These are phyloP conservation scores for Elongisporangium undulatum DNA, from an alignment of 352 stramenopile species.

Conservation along the genomic window DNA sequence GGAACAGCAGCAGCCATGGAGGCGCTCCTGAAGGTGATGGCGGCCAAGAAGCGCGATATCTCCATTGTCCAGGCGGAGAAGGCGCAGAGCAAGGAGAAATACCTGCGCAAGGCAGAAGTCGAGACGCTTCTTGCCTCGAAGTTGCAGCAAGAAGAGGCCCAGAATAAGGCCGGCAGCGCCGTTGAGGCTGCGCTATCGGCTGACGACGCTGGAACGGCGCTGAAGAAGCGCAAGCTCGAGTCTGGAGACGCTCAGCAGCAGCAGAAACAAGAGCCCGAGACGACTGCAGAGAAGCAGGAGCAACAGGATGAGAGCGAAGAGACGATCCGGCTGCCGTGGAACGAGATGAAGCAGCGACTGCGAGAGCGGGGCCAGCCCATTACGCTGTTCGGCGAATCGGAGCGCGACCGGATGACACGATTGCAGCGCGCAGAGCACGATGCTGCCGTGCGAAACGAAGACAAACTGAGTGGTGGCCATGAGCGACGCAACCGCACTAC, in stretches of 20 bases:
- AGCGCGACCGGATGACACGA: slow-evolving; percentile 52
- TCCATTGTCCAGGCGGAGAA: slow-evolving; percentile 48
- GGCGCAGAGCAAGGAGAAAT: slow-evolving; percentile 56
- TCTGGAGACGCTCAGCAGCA: neutral
- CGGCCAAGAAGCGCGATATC: slow-evolving; percentile 79
- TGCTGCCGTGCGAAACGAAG: slow-evolving; percentile 55
- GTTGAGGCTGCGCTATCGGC: slow-evolving; percentile 4
- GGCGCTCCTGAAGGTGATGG: slow-evolving; percentile 66
- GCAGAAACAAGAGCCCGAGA: neutral
- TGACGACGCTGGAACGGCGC: slow-evolving; percentile 3
- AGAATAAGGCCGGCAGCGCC: slow-evolving; percentile 10
- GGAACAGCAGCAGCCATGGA: slow-evolving; percentile 37
- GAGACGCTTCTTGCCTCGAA: slow-evolving; percentile 45
- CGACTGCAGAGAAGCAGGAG: neutral
- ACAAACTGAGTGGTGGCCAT: slow-evolving; percentile 67
- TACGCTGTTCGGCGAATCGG: slow-evolving; percentile 85
- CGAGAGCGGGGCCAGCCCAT: slow-evolving; percentile 78
- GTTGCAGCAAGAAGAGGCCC: slow-evolving; percentile 15
- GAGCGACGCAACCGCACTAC: slow-evolving; percentile 78
- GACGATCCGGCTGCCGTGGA: slow-evolving; percentile 42
- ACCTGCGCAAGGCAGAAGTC: slow-evolving; percentile 68
- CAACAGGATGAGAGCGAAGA: slow-evolving; percentile 11
- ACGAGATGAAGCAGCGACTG: slow-evolving; percentile 78
- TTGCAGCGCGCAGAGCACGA: slow-evolving; percentile 68
- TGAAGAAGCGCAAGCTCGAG: slow-evolving; percentile 49